Percentiles rank a stretch among this genome's conserved stretches.
Evolutionary conservation across 2,329 filamentous ascomycete species (phyloP).

Genomic region (Diatrype stigma): DNA sequence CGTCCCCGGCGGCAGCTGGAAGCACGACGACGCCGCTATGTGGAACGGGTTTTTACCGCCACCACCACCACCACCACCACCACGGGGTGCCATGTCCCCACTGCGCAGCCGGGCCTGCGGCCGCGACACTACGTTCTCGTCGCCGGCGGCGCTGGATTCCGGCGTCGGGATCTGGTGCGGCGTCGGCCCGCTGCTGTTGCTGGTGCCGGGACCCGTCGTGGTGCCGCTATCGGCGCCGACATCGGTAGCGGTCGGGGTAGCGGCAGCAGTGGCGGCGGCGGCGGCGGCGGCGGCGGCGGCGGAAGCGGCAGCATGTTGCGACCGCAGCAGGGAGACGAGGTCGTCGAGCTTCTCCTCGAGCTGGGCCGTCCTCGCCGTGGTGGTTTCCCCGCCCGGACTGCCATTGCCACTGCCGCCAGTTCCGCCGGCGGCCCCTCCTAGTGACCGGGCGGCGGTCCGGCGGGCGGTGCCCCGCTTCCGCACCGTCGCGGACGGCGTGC

Average conservation of each 20-base stretch:
- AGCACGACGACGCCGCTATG: conserved; percentile 1
- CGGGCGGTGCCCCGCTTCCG: conserved; percentile 22
- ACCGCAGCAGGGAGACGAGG: conserved; percentile 23
- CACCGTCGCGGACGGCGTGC: conserved; percentile 32
- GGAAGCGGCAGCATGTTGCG: conserved; percentile 13
- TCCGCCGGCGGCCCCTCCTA: background rate
- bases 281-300: conserved; percentile 3
- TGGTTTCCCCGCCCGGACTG: conserved; percentile 1
- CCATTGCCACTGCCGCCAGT: conserved; percentile 1
- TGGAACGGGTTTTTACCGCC: background rate
- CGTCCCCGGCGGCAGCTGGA: conserved; percentile 13
- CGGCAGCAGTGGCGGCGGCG: conserved; percentile 3
- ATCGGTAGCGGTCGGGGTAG: conserved; percentile 1
- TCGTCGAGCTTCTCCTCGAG: conserved; percentile 28
- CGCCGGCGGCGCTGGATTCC: background rate
- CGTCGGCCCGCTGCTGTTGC: background rate
- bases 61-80: background rate
- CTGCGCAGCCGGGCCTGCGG: background rate
- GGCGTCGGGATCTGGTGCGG: background rate
- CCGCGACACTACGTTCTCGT: background rate
- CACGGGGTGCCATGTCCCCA: background rate
- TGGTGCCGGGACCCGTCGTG: background rate
- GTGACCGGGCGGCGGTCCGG: background rate
- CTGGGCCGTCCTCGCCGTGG: conserved; percentile 17
- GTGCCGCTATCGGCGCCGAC: conserved; percentile 4